These are phyloP conservation scores for Solanum phureja DNA, from an alignment of 257 asterid genomes.

Conservation along the genomic window DNA sequence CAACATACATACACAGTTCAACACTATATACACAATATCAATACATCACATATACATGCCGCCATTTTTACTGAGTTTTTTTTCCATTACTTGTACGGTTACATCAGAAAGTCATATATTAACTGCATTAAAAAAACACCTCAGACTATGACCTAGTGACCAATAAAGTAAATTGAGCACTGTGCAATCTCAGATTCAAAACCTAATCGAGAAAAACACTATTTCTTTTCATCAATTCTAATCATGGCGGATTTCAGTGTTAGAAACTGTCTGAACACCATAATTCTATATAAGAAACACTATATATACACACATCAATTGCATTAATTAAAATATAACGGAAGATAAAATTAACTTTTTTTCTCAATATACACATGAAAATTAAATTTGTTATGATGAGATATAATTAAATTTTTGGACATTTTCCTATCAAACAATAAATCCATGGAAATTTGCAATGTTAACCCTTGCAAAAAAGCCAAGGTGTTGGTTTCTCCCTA, in stretches of 20 bases:
- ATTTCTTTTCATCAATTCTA: background rate
- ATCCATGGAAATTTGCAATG: background rate
- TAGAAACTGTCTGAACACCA: background rate
- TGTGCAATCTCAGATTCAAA: background rate
- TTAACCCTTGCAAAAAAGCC: background rate
- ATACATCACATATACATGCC: background rate
- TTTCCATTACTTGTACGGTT: background rate
- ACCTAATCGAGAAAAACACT: background rate
- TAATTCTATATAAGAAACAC: background rate
- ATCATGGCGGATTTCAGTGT: accelerated
- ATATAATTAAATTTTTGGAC: background rate
- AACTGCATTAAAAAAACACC: background rate
- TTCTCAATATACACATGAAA: background rate
- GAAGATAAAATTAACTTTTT: background rate
- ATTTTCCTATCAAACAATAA: background rate
- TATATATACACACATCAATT: background rate
- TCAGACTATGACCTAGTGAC: background rate
- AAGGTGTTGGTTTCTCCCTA: background rate
- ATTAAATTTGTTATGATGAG: background rate
- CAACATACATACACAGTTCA: background rate
- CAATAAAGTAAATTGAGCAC: background rate
- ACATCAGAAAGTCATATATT: background rate
- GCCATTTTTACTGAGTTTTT: background rate
- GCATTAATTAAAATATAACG: background rate
- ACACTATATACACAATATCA: background rate